Conservation (phyloP, 177 flowering plant species). For the Vitis hybrid region DNA sequence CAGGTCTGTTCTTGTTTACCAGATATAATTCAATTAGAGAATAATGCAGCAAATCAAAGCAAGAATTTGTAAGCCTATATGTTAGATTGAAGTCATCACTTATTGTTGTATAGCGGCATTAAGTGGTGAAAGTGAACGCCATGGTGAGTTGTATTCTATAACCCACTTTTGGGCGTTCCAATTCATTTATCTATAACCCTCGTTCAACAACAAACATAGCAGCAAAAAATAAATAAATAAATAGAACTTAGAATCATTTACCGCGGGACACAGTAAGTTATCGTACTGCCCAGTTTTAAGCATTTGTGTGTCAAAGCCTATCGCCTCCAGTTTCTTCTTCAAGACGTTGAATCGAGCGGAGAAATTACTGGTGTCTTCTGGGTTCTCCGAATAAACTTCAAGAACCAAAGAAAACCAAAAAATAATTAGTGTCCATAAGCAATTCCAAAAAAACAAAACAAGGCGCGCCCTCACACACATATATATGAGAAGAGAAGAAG, state of each 20-base stretch:
- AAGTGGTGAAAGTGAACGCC: too few relatives aligned
- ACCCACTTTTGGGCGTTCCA: too few relatives aligned
- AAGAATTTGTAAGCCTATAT: too few relatives aligned
- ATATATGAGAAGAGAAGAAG: neutral
- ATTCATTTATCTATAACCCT: too few relatives aligned
- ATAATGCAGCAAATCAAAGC: too few relatives aligned
- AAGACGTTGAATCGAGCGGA: slow-evolving; percentile 20
- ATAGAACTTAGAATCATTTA: slow-evolving; percentile 5
- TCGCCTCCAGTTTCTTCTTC: slow-evolving; percentile 38
- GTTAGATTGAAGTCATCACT: too few relatives aligned
- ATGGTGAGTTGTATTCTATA: too few relatives aligned
- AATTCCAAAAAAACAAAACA: neutral
- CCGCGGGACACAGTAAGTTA: slow-evolving; percentile 56
- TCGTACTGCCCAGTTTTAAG: slow-evolving; percentile 48
- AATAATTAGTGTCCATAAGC: neutral
- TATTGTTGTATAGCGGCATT: too few relatives aligned
- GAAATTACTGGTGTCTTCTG: slow-evolving; percentile 10
- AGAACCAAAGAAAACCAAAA: slow-evolving; percentile 7
- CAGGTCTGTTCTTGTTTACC: too few relatives aligned
- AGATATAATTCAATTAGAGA: too few relatives aligned
- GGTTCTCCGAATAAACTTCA: slow-evolving; percentile 22
- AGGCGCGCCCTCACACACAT: neutral
- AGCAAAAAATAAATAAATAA: neutral
- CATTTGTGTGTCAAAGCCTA: slow-evolving; percentile 35
- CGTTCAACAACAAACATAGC: neutral